These are phyloP conservation scores for Pelargonium myrrhifolium DNA, from an alignment of 441 rosid genomes.

Conservation along the genomic window DNA sequence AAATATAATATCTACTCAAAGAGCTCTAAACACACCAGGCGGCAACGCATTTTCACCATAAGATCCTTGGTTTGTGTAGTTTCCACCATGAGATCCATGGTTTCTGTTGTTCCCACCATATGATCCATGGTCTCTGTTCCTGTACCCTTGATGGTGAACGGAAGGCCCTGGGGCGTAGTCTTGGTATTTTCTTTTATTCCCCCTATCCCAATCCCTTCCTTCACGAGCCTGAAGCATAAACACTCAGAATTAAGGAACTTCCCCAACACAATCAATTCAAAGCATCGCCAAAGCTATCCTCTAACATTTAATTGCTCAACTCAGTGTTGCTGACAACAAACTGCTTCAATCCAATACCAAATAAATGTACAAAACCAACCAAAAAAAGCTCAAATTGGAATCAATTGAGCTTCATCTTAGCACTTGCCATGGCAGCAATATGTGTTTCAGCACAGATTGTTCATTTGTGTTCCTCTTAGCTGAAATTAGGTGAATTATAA, in stretches of 20 bases:
- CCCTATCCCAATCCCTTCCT: slow-evolving; percentile 11
- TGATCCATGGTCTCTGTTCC: slow-evolving; percentile 6
- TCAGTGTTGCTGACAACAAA: background rate
- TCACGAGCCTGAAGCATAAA: slow-evolving; percentile 6
- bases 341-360: too few relatives aligned
- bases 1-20: background rate
- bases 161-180: slow-evolving; percentile 6
- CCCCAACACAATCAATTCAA: background rate
- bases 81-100: slow-evolving; percentile 2
- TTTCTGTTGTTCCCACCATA: slow-evolving; percentile 5
- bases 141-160: background rate
- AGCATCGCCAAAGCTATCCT: background rate
- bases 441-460: background rate
- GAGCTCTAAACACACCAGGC: slow-evolving; percentile 1
- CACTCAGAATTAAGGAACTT: background rate
- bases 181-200: slow-evolving; percentile 5
- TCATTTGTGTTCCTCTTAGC: background rate
- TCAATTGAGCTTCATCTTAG: background rate
- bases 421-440: background rate
- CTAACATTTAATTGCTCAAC: background rate
- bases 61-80: slow-evolving; percentile 7
- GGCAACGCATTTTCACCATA: slow-evolving; percentile 1
- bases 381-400: background rate
- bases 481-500: background rate
- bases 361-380: too few relatives aligned